phyloP scores from a whole-genome alignment of 129 eudicot species.

The Pittosporum tobira region DNA sequence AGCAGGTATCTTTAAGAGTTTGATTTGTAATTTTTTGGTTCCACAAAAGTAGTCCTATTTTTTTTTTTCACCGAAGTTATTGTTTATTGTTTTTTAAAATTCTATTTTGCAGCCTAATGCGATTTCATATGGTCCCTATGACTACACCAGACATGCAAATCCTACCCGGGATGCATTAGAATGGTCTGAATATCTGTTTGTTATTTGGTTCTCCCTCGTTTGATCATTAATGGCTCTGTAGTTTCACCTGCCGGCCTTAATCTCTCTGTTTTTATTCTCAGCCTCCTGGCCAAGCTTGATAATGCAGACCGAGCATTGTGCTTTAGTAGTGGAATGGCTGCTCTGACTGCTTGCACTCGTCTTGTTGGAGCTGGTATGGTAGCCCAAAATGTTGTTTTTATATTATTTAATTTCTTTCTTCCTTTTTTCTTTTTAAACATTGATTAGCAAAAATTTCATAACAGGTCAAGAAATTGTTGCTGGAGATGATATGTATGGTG shows the following conservation, averaged over 20 bases:
- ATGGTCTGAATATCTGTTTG: conserved; percentile 35
- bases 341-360: conserved; percentile 80
- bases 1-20: conserved; percentile 42
- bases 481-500: conserved; percentile 95
- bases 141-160: conserved; percentile 95
- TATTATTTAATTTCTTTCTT: too few species aligned
- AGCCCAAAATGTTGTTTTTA: too few species aligned
- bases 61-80: background rate
- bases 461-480: conserved; percentile 95
- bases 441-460: background rate
- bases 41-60: too few species aligned
- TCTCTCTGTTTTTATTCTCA: conserved; percentile 18
- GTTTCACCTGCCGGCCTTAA: background rate
- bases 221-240: conserved; percentile 7
- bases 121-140: conserved; percentile 74
- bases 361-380: conserved; percentile 77
- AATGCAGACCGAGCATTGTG: conserved; percentile 94
- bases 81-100: too few species aligned
- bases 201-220: background rate
- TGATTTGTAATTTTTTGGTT: too few species aligned
- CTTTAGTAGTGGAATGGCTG: conserved; percentile 99
- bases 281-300: conserved; percentile 87
- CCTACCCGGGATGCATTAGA: conserved; percentile 88
- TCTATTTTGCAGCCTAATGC: conserved; percentile 69
- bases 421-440: too few species aligned